Evolutionary conservation across 2,329 filamentous ascomycete species (phyloP), one percentile per base, ranked within the genome.

Genomic region (Hypomyces rosellus): DNA sequence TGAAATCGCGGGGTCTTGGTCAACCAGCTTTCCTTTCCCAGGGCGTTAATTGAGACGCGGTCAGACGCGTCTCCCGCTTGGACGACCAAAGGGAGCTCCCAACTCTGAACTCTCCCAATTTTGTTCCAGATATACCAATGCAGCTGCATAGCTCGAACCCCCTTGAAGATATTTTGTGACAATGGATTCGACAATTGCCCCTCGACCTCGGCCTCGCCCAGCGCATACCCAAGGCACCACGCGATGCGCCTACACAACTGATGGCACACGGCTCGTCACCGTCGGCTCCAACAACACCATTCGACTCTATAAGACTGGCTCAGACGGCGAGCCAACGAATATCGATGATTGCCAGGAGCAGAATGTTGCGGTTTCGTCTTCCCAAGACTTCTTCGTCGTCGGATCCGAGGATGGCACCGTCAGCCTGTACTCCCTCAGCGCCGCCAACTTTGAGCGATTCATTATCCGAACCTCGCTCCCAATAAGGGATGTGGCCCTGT

Each of bases 391-490:
- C 67, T 95, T 96, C 65, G 82, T 97, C 41, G 84, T 89, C 54
- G 93, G 90, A 25, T 88, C 89, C 16, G 92, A 99, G 68, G 91
- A 97, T 70, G 93, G 95, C 63, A 93, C 87, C n/a, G 89, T 99
- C 61, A 95, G 87, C 74, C 82, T 90, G 60, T 99, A 95, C 73
- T 88, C 87, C n/a, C 77, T 96, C 45, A 76, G 81, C 50, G 82
- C 81, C 3, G 84, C 85, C 61, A 69, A 75, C 25, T 89, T 95
- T 69, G 88, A 95, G 55, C 84, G 85, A 53, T 86, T 95, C 57
- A 79, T 99, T 46, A 79, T 90, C 22, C 84, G 93, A 56, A 88
- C 85, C 51, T 85, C 89, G n/a, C 74, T 96, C 3, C 89, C 93
- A 1, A 82, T 96, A 33, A 82, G 93, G 61, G 90, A 96, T 65